Evolutionary conservation across 2,329 filamentous ascomycete species (phyloP).

Genomic region (Huntiella abstrusa): DNA sequence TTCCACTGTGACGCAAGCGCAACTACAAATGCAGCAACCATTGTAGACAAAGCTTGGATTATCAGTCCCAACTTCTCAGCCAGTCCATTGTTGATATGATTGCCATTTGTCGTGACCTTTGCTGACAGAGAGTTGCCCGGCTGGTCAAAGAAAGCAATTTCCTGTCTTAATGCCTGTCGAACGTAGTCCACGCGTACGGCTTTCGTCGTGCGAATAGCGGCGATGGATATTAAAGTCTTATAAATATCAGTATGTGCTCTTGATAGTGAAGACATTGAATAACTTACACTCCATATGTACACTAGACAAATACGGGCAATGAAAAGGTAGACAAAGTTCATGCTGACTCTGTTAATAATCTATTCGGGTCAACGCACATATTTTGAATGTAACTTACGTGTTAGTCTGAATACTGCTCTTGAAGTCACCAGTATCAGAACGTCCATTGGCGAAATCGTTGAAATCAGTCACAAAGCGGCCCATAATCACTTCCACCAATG

Average conservation of each 20-base stretch:
- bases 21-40: slow-evolving; percentile 23
- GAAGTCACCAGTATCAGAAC: slow-evolving; percentile 27
- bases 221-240: slow-evolving; percentile 21
- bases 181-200: slow-evolving; percentile 22
- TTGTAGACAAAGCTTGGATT: slow-evolving; percentile 22
- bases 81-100: slow-evolving; percentile 26
- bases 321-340: slow-evolving; percentile 41
- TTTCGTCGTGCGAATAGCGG: slow-evolving; percentile 21
- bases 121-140: slow-evolving; percentile 24
- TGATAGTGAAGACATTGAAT: neutral
- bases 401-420: slow-evolving; percentile 28
- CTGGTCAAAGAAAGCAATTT: slow-evolving; percentile 36
- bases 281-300: slow-evolving; percentile 32
- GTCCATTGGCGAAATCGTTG: slow-evolving; percentile 32
- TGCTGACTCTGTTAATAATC: neutral
- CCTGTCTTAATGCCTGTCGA: slow-evolving; percentile 26
- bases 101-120: slow-evolving; percentile 29
- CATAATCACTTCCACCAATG: slow-evolving; percentile 41
- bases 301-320: slow-evolving; percentile 33
- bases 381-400: slow-evolving; percentile 17
- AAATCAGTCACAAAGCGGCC: slow-evolving; percentile 35
- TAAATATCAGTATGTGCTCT: neutral
- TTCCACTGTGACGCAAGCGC: slow-evolving; percentile 25
- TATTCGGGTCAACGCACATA: neutral
- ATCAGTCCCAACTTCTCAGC: slow-evolving; percentile 26